Base-by-base conservation (phyloP, 2,329 filamentous ascomycete genomes). In the Fusarium avenaceum region DNA sequence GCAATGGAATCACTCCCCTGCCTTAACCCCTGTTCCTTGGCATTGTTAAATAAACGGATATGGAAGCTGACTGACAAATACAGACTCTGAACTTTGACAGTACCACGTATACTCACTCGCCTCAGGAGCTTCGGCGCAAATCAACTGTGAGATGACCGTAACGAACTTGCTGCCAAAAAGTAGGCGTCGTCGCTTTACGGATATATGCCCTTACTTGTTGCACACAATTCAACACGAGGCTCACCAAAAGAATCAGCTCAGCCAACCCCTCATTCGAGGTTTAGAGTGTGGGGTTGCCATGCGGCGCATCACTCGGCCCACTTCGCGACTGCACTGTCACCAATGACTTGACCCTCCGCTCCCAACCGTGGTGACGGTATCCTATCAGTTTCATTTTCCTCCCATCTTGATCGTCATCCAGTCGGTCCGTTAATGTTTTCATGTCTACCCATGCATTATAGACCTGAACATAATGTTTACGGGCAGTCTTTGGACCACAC, bases 301-400 rank as follows among this genome's bases (percentile, higher is more conserved):
- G 66, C 70, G 64, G 70, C 69, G 58, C 61, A 65, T 72, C 67
- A 62, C 50, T 43, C 60, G 50, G 58, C 61, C 69, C 57, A 65
- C 60, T 43, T 46, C 40, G 42, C 70, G 40, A 39, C 51, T 60
- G 53, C 47, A 40, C 40, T 63, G 56, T 66, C 62, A 63, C 69
- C 70, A 71, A 75, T 75, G 70, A 73, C 56, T 63, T 40, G 44
- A 49, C 60, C 40, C 48, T 49, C 61, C 59, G 57, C 46, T 50
- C 55, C 61, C 71, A 75, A 75, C 73, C 73, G 67, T 44, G 57
- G 57, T 55, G 62, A 62, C 60, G 71, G 73, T 74, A 74, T 73
- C 73, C 74, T 74, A 75, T 74, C 74, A 75, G 53, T 65, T 68
- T 52, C 60, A 51, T 65, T 47, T 60, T 48, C 60, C 50, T 62